Percentiles rank a stretch among this genome's conserved stretches.
Evolutionary conservation across 2,329 filamentous ascomycete species (phyloP).

Genomic region (Pyrenochaeta sp.): DNA sequence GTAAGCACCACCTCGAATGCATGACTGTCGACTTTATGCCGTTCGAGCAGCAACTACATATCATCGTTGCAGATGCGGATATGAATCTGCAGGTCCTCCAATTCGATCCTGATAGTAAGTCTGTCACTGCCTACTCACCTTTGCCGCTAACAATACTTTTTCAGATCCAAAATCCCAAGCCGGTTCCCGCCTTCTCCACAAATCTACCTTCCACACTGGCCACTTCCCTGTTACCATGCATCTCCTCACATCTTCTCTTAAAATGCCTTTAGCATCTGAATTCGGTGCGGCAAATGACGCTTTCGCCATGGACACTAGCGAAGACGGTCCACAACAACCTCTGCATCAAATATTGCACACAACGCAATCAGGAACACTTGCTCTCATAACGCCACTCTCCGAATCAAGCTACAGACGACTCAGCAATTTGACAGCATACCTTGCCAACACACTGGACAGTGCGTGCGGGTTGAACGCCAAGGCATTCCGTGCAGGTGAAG

Average conservation of each 20-base stretch:
- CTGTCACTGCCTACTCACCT: background rate
- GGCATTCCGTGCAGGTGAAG: slow-evolving; percentile 71
- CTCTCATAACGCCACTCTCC: slow-evolving; percentile 77
- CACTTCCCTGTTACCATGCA: slow-evolving; percentile 79
- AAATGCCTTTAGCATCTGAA: slow-evolving; percentile 49
- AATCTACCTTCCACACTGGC: slow-evolving; percentile 86
- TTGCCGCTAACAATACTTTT: slow-evolving; percentile 1
- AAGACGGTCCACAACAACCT: slow-evolving; percentile 4
- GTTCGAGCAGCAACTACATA: slow-evolving; percentile 80
- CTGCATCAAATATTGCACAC: slow-evolving; percentile 46
- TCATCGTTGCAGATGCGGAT: slow-evolving; percentile 84
- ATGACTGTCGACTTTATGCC: slow-evolving; percentile 88
- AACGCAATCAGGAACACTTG: slow-evolving; percentile 73
- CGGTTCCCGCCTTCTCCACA: slow-evolving; percentile 85
- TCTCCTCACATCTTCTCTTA: slow-evolving; percentile 74
- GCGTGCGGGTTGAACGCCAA: slow-evolving; percentile 84
- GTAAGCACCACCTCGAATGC: slow-evolving; percentile 78
- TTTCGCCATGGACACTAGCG: slow-evolving; percentile 36
- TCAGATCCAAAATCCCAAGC: slow-evolving; percentile 91
- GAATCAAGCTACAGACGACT: slow-evolving; percentile 87
- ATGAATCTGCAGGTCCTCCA: slow-evolving; percentile 88
- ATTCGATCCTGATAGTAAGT: slow-evolving; percentile 91
- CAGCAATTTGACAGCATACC: slow-evolving; percentile 79
- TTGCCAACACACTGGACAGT: slow-evolving; percentile 78
- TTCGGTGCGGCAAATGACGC: slow-evolving; percentile 39